These are phyloP conservation scores for Coniochaeta sp. DNA, from an alignment of 2,329 filamentous ascomycete genomes.

Conservation along the genomic window DNA sequence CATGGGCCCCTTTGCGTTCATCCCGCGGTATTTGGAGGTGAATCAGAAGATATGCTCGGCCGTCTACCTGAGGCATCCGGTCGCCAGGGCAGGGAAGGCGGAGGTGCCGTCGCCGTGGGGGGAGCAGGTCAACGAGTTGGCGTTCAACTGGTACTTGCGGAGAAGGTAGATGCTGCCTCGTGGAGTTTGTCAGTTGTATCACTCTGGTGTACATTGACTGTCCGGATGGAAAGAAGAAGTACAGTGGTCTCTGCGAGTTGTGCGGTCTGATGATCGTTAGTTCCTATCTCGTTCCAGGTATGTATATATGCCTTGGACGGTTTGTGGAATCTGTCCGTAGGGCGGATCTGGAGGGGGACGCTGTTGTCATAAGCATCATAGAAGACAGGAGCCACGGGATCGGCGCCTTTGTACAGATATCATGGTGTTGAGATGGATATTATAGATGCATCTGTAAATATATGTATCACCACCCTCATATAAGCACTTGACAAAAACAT, in stretches of 20 bases:
- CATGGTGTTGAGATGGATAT: background rate
- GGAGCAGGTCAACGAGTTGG: conserved; percentile 63
- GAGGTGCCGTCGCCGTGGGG: conserved; percentile 82
- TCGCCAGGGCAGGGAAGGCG: conserved; percentile 70
- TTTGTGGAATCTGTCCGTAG: background rate
- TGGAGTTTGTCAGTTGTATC: background rate
- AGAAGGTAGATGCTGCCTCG: conserved; percentile 47
- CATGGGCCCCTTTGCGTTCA: conserved; percentile 90
- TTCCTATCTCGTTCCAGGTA: background rate
- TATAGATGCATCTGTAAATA: background rate
- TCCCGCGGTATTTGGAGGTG: conserved; percentile 92
- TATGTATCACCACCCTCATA: background rate
- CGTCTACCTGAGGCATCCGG: conserved; percentile 89
- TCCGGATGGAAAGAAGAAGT: background rate
- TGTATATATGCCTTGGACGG: background rate
- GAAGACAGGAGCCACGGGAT: background rate
- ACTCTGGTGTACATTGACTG: background rate
- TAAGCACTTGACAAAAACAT: background rate
- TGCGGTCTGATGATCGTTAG: background rate
- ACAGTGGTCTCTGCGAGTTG: background rate
- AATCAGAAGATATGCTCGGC: conserved; percentile 96
- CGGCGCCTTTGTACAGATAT: background rate
- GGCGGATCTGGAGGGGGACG: background rate
- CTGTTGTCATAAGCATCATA: background rate
- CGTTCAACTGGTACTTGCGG: conserved; percentile 90